phyloP scores from a whole-genome alignment of 140 eudicot species.

The Stevia rebaudiana region DNA sequence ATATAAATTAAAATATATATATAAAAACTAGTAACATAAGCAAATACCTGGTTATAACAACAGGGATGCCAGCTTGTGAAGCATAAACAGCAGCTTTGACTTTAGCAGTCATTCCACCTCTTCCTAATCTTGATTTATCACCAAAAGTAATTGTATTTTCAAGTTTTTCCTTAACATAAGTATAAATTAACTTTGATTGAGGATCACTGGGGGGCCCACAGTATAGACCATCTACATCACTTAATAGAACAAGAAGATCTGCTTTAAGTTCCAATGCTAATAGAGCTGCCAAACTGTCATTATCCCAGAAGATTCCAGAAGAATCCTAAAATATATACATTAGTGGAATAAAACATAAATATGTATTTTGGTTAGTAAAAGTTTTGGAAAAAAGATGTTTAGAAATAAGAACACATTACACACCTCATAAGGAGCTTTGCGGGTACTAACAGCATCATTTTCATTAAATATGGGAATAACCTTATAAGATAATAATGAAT shows the following conservation, averaged over 20 bases:
- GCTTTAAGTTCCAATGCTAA: constrained; percentile 93
- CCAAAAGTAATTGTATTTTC: constrained; percentile 85
- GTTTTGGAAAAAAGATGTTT: neutral
- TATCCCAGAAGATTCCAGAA: constrained; percentile 97
- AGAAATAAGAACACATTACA: constrained; percentile 28
- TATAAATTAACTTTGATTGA: constrained; percentile 63
- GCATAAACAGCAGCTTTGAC: constrained; percentile 98
- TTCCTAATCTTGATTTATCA: constrained; percentile 89
- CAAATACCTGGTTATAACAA: constrained; percentile 75
- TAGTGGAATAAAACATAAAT: neutral
- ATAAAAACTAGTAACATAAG: neutral
- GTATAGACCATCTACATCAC: constrained; percentile 96
- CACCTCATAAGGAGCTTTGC: constrained; percentile 97
- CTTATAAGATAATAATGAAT: constrained; percentile 56
- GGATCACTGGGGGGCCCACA: constrained; percentile 97
- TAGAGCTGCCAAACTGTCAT: constrained; percentile 90
- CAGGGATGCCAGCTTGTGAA: constrained; percentile 94
- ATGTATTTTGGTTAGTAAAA: neutral
- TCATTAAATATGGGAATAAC: constrained; percentile 92
- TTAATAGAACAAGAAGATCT: constrained; percentile 82
- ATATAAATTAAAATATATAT: neutral
- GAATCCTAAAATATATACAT: constrained; percentile 52
- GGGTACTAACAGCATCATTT: constrained; percentile 89
- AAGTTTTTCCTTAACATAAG: constrained; percentile 78
- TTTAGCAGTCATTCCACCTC: constrained; percentile 99